Base-by-base conservation (phyloP, 257 asterid species). In the Plantago elongata region DNA sequence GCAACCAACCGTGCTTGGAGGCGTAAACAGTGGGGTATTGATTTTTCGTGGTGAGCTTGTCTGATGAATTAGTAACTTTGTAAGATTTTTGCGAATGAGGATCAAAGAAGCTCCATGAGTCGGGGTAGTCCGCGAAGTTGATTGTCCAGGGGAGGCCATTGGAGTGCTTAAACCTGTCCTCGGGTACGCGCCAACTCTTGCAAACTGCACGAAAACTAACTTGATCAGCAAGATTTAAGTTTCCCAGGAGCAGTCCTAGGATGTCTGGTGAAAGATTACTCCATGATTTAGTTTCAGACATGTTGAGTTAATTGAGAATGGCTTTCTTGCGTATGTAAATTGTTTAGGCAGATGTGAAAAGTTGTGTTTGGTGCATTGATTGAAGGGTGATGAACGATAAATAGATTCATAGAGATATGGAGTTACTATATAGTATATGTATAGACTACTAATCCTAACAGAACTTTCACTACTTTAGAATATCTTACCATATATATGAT, bases 101-200 rank as follows among this genome's bases (percentile, higher is more conserved):
- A 58, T 58, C 15, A 52, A 64, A 50, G 9, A 63, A 7, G 13
- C 50, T 17, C 12, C 17, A 40, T 42, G 40, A 9, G 13, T 3
- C 11, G 15, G 1, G 64, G 11, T 50, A 10, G 30, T 0, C 3
- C 13, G 1, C 14, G 1, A 17, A 11, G 9, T 12, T 37, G 0
- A 57, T 40, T 17, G 15, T 27, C 62, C 62, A 57, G 13, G 49
- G 62, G n/a, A 57, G 62, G 10, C 9, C 9, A 10, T 57, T 7
- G 5, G n/a, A 40, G 38, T n/a, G 15, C 15, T 13, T 42, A 8
- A 40, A 9, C 3, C 2, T 1, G 3, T 57, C 22, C n/a, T 34
- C 15, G 9, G 34, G 10, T 14, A 14, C 18, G 15, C 49, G 34
- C 29, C 29, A 57, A 1, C 11, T 57, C 50, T 42, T 57, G 49